Base-by-base conservation (phyloP, 2,329 filamentous ascomycete species). In the Stromatinia cepivora region DNA sequence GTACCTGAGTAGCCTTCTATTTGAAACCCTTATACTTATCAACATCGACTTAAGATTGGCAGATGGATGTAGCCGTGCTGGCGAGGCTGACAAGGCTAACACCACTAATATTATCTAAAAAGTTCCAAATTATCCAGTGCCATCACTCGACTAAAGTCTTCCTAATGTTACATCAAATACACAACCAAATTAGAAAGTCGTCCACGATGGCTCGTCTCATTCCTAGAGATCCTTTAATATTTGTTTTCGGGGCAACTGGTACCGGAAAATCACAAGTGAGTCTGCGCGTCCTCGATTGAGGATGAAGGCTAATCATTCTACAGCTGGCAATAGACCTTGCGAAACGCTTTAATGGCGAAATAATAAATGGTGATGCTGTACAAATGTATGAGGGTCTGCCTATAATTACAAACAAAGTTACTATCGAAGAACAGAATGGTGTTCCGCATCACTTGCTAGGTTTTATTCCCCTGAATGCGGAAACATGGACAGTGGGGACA, bases 281-380 rank as follows among this genome's bases (percentile, higher is more conserved):
- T 36, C 22, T 62, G 11, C 10, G 8, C 31, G 45, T 28, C 36
- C 25, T 4, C 61, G 17, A 25, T 39, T 28, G 28, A 28, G 31
- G 46, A n/a, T 17, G 45, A 10, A 17, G 56, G 36, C 71, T 72
- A 59, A 75, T 68, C 52, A 54, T n/a, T 17, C 62, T 46, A 39
- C 63, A 79, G 78, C 75, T 79, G 73, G 95, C 95, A 11, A 90
- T 99, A 53, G 92, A 97, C 72, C 82, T 99, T 65, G 95, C 96
- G 0, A 85, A 85, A 54, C 87, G 86, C 31, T 94, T 93, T 80
- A 90, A 95, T 79, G 95, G 96, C 77, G 95, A 99, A 80, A 87
- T 99, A 66, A 93, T 99, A 81, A 99, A 99, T 78, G 92, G 92
- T 59, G 95, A 99, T 83, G 95, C 95, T 52, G 97, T 99, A 93